Evolutionary conservation across 176 grass and related monocot genomes (phyloP), one percentile per base, ranked within the genome.

Genomic region (Triticum turgidum): DNA sequence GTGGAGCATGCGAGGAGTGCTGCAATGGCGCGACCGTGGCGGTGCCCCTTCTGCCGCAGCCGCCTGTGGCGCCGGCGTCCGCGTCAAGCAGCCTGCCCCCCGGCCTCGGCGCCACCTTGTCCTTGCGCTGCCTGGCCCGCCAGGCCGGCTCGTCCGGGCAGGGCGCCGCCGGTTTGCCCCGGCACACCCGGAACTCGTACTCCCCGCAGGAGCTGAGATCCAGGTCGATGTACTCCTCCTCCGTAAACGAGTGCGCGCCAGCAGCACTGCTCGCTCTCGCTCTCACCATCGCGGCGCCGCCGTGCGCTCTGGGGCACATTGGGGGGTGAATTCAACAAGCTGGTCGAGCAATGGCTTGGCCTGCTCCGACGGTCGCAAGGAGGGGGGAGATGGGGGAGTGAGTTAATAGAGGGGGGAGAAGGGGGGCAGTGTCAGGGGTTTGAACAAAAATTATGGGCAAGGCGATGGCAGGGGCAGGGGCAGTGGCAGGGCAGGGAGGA

Each of bases 171-270:
- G 29, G 29, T 10, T 37, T 67, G 79, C 81, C 82, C 79, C 80
- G 80, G 61, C 79, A 27, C 82, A 83, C 69, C 33, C 75, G 85
- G 79, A 92, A 90, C 83, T 90, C 85, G 68, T 88, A 68, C 61
- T 90, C 90, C 20, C 67, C 78, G 47, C 82, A 75, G 11, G 90
- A 90, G 38, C 83, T 90, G 87, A 94, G 75, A 85, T 94, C 90
- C 82, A 94, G 86, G 87, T 94, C 92, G 79, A 94, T 92, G 90
- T 87, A 94, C 20, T 91, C 92, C 78, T 94, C 92, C 66, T 94
- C 92, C 18, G 41, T 69, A 18, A 91, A 91, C 69, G 62, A 85
- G 14, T 30, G 82, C 30, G 77, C 89, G 5, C 69, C 52, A 2
- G 81, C 64, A 29, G 9, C 61, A 34, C 13, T 25, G 12, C n/a